These are phyloP conservation scores for Golovinomyces cichoracearum DNA, from an alignment of 2,329 filamentous ascomycete genomes.

Conservation along the genomic window DNA sequence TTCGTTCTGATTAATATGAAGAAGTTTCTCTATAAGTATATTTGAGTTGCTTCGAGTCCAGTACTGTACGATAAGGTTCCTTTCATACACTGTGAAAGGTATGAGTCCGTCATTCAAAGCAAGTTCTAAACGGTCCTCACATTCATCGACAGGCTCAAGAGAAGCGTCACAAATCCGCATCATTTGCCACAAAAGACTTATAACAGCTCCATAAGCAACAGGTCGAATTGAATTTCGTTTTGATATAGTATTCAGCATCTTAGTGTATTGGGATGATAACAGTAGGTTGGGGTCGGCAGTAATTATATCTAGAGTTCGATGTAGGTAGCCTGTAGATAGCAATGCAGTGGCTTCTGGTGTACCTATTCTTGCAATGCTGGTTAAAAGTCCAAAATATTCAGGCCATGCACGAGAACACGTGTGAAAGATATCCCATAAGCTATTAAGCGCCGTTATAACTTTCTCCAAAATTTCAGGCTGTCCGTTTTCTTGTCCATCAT, in stretches of 20 bases:
- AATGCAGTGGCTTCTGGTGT: constrained; percentile 29
- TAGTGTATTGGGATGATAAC: constrained; percentile 23
- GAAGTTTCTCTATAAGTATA: constrained; percentile 39
- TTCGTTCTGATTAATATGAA: constrained; percentile 33
- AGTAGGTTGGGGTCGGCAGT: constrained; percentile 12
- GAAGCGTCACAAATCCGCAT: constrained; percentile 10
- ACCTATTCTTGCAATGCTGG: constrained; percentile 38
- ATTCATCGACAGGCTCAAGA: constrained; percentile 17
- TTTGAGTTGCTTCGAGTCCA: constrained; percentile 19
- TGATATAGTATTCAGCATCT: constrained; percentile 26
- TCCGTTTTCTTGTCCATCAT: constrained; percentile 12
- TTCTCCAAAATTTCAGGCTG: constrained; percentile 12
- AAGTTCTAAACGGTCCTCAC: constrained; percentile 18
- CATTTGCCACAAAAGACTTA: constrained; percentile 21
- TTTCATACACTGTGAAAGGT: constrained; percentile 22
- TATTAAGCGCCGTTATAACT: constrained; percentile 22
- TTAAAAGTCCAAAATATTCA: constrained; percentile 47
- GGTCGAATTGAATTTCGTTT: constrained; percentile 26
- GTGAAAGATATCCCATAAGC: constrained; percentile 38
- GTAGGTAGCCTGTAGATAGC: constrained; percentile 34
- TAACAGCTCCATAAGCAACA: constrained; percentile 27
- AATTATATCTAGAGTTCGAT: constrained; percentile 17
- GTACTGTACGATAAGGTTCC: constrained; percentile 21
- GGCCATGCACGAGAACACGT: constrained; percentile 40
- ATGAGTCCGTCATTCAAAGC: constrained; percentile 14